Evolutionary conservation across 371 early-diverging fungal genomes (phyloP), one percentile per base, ranked within the genome.

Genomic region (Syncephalis plumigaleata): DNA sequence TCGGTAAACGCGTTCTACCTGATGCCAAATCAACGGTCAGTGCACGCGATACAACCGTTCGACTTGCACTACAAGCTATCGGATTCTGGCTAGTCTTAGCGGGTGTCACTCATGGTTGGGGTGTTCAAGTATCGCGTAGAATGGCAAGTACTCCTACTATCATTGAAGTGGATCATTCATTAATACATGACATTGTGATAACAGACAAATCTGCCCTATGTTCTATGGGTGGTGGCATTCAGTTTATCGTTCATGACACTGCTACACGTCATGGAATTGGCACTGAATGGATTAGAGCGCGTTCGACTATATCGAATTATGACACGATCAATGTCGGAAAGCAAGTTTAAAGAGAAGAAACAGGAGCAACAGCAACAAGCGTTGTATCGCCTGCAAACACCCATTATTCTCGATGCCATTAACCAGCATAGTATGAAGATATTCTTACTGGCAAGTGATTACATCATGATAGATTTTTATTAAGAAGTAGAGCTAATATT

Each of bases 391-490:
- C 51, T 51, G 9, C 50, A 58, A 15, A 60, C 62, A 45, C 83
- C 84, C 0, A 48, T 55, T 8, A 46, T 90, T 4, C 56, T 87
- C 15, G 69, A 74, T 22, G 73, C 79, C 11, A 59, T 91, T 49
- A 90, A 90, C 56, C 55, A 57, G 37, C 85, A 91, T 65, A 81
- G 87, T 22, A 56, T 95, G 46, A 70, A 69, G 2, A 71, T 80
- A 9, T 95, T 95, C 60, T 55, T 95, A 45, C 55, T 91, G 48
- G 84, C 79, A 67, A 54, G 54, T 42, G 4, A 7, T 31, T n/a
- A n/a, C n/a, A n/a, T n/a, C n/a, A n/a, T n/a, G n/a, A n/a, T n/a
- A n/a, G n/a, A n/a, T n/a, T n/a, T 31, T 7, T 31, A 31, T 31
- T 31, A 7, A 31, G 7, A 31, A 7, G 4, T 31, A 31, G 4